A percentile compares a stretch with the other conserved stretches of the same genome.
phyloP scores from a whole-genome alignment of 2,329 filamentous ascomycete species.

The Hymenoscyphus linearis region DNA sequence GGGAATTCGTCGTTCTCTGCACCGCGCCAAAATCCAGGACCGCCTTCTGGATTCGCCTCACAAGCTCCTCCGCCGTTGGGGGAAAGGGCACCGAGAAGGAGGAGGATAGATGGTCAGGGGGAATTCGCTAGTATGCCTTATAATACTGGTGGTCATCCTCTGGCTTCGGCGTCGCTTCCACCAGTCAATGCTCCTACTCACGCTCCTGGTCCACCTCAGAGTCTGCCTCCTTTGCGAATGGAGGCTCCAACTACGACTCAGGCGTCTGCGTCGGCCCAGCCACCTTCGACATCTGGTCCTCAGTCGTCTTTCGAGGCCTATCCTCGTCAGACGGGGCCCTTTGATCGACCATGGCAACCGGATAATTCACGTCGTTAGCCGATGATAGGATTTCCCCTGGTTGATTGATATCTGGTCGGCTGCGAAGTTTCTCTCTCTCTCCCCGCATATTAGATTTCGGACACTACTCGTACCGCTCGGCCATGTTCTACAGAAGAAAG shows the following conservation, averaged over 20 bases:
- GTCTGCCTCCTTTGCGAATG: slow-evolving; percentile 29
- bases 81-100: slow-evolving; percentile 29
- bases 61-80: slow-evolving; percentile 14
- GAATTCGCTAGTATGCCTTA: slow-evolving; percentile 28
- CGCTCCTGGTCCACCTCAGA: slow-evolving; percentile 18
- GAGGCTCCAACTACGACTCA: slow-evolving; percentile 21
- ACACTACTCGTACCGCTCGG: neutral
- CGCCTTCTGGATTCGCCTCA: slow-evolving; percentile 12
- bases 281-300: slow-evolving; percentile 17
- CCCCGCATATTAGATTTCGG: too few relatives aligned
- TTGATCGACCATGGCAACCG: slow-evolving; percentile 26
- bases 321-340: slow-evolving; percentile 18
- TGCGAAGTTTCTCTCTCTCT: too few relatives aligned
- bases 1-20: slow-evolving; percentile 20
- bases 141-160: slow-evolving; percentile 17
- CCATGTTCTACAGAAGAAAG: neutral
- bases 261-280: slow-evolving; percentile 7
- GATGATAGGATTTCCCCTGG: too few relatives aligned
- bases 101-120: slow-evolving; percentile 29
- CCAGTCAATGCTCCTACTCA: slow-evolving; percentile 24
- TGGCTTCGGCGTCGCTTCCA: slow-evolving; percentile 25
- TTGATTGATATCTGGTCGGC: too few relatives aligned
- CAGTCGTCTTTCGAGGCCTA: slow-evolving; percentile 25
- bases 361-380: slow-evolving; percentile 21
- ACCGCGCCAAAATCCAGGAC: slow-evolving; percentile 5